Conservation (phyloP, 495 filamentous ascomycete species). For the Evernia prunastri region DNA sequence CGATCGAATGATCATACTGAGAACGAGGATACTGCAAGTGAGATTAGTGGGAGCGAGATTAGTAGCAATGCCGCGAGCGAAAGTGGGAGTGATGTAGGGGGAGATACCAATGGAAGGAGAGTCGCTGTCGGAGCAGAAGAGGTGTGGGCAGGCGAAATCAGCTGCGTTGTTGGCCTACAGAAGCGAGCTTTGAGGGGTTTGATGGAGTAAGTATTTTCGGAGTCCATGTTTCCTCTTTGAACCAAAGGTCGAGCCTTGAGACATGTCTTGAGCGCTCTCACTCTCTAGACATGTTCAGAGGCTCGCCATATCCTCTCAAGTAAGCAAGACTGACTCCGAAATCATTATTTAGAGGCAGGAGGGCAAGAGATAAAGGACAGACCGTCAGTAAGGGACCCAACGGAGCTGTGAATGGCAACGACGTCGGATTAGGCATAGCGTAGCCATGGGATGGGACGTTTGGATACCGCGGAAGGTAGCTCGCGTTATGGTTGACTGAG, state of each 20-base stretch:
- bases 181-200: constrained; percentile 86
- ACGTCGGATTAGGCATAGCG: constrained; percentile 6
- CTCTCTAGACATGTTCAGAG: too few relatives aligned
- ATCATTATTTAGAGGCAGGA: too few relatives aligned
- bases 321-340: too few relatives aligned
- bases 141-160: constrained; percentile 77
- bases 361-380: constrained; percentile 66
- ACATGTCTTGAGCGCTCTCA: too few relatives aligned
- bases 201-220: too few relatives aligned
- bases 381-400: constrained; percentile 24
- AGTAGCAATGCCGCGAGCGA: constrained; percentile 31
- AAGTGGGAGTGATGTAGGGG: constrained; percentile 32
- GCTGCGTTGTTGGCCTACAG: constrained; percentile 92
- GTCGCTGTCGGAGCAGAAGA: constrained; percentile 31
- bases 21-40: constrained; percentile 20
- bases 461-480: not conserved
- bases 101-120: constrained; percentile 42
- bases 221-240: too few relatives aligned
- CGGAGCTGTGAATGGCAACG: constrained; percentile 21
- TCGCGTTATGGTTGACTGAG: not conserved
- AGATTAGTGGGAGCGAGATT: constrained; percentile 22
- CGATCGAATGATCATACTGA: constrained; percentile 13
- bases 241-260: too few relatives aligned
- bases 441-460: constrained; percentile 16
- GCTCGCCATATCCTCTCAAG: too few relatives aligned